phyloP scores from a whole-genome alignment of 345 rosid species.

The Durio zibethinus region DNA sequence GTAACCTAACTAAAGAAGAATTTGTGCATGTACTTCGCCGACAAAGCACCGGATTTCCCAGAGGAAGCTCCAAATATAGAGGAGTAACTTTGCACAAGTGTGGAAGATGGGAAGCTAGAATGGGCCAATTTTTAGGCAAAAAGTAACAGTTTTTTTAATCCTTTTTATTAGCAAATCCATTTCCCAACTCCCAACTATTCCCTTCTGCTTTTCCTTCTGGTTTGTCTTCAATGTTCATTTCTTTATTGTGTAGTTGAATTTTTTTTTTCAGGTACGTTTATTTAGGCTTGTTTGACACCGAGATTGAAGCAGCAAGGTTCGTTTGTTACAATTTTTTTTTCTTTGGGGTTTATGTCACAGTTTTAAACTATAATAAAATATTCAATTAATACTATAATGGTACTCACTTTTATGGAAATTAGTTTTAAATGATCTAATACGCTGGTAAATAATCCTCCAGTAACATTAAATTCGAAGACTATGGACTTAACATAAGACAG shows the following conservation, averaged over 20 bases:
- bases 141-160: conserved; percentile 42
- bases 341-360: too few relatives aligned
- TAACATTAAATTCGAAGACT: too few relatives aligned
- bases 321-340: background rate
- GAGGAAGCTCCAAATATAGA: conserved; percentile 96
- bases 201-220: background rate
- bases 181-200: background rate
- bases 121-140: conserved; percentile 93
- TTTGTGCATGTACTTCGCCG: conserved; percentile 93
- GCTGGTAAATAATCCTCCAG: too few relatives aligned
- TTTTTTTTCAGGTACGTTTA: conserved; percentile 68
- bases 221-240: background rate
- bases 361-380: too few relatives aligned
- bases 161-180: background rate
- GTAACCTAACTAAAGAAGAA: conserved; percentile 81
- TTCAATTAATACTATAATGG: too few relatives aligned
- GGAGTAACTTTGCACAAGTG: conserved; percentile 98
- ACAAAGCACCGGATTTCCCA: conserved; percentile 92
- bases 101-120: conserved; percentile 97
- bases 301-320: conserved; percentile 90
- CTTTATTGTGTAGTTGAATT: background rate
- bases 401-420: too few relatives aligned
- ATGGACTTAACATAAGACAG: background rate
- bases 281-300: conserved; percentile 89
- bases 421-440: too few relatives aligned